Percentiles rank a stretch among this genome's conserved stretches.
Evolutionary conservation across 2,329 filamentous ascomycete species (phyloP).

Genomic region (Cyphellophora europaea): DNA sequence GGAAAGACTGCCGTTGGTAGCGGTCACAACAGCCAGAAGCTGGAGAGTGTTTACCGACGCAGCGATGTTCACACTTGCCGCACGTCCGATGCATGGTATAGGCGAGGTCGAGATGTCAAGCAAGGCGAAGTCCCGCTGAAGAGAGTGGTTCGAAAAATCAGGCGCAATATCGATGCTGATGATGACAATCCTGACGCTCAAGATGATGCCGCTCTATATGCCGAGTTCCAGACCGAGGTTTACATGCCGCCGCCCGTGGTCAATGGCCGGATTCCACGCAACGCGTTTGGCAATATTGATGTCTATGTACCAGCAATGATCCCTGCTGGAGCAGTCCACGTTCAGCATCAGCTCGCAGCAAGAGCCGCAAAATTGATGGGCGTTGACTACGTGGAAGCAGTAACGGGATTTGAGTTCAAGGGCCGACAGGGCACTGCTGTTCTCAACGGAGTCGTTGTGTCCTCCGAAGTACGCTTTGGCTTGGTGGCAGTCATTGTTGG

Average conservation of each 20-base stretch:
- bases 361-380: constrained; percentile 56
- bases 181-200: constrained; percentile 33
- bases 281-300: constrained; percentile 54
- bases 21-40: constrained; percentile 33
- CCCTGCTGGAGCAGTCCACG: constrained; percentile 49
- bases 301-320: constrained; percentile 57
- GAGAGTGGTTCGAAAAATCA: constrained; percentile 46
- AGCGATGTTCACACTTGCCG: constrained; percentile 69
- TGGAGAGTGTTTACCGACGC: constrained; percentile 76
- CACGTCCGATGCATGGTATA: constrained; percentile 84
- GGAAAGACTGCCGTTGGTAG: constrained; percentile 66
- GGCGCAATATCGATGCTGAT: constrained; percentile 27
- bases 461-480: constrained; percentile 61
- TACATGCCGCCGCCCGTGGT: constrained; percentile 71
- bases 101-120: constrained; percentile 71
- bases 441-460: constrained; percentile 67
- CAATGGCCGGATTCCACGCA: constrained; percentile 58
- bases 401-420: constrained; percentile 83
- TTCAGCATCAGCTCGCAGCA: constrained; percentile 44
- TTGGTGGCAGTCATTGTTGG: constrained; percentile 60
- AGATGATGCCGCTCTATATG: constrained; percentile 48
- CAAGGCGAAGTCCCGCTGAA: constrained; percentile 74
- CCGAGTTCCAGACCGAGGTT: constrained; percentile 53
- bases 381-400: constrained; percentile 79
- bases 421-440: constrained; percentile 80